These are phyloP conservation scores for Populus simonii DNA, from an alignment of 345 rosid species.

Conservation along the genomic window DNA sequence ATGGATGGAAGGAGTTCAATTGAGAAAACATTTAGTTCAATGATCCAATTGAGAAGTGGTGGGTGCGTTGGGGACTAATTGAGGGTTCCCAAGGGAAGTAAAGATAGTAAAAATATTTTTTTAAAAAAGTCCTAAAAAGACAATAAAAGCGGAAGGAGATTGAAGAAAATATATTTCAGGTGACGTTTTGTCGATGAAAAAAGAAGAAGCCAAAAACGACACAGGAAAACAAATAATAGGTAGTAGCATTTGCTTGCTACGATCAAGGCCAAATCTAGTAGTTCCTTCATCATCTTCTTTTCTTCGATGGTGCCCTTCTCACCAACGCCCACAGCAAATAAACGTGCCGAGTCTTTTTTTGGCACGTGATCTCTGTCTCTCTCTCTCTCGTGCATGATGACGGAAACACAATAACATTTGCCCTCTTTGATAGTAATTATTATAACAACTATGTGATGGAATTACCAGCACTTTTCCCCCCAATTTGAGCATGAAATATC, in stretches of 20 bases:
- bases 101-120: neutral
- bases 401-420: neutral
- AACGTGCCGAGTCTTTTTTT: neutral
- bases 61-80: neutral
- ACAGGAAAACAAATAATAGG: neutral
- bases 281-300: neutral
- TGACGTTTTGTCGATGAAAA: neutral
- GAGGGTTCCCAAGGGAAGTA: neutral
- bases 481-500: neutral
- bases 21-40: neutral
- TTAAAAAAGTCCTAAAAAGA: neutral
- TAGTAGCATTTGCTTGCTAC: neutral
- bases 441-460: neutral
- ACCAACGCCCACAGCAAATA: neutral
- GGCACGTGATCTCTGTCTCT: neutral
- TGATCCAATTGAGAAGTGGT: neutral
- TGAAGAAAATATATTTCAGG: neutral
- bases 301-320: neutral
- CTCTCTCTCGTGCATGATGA: neutral
- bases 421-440: neutral
- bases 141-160: neutral
- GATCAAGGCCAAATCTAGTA: neutral
- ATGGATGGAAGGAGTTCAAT: neutral
- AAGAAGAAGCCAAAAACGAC: too few species aligned
- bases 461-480: too few species aligned